A percentile compares a stretch with the other conserved stretches of the same genome.
phyloP scores from a whole-genome alignment of 306 rosid species.

The Pterocarpus santalinus region DNA sequence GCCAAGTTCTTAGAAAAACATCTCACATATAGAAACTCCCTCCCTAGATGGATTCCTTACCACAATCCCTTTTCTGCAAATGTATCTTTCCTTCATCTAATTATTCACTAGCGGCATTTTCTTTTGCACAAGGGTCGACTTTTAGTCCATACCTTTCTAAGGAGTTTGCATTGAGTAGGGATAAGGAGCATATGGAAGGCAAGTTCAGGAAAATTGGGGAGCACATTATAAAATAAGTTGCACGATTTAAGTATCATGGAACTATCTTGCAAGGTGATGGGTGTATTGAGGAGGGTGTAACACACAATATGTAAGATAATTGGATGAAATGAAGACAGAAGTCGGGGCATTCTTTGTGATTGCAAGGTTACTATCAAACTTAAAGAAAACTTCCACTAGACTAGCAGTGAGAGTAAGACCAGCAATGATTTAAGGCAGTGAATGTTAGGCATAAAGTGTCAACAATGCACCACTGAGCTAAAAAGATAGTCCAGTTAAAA shows the following conservation, averaged over 20 bases:
- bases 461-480: background rate
- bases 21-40: background rate
- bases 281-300: background rate
- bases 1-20: too few relatives aligned
- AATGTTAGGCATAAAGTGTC: background rate
- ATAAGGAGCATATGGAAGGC: background rate
- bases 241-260: background rate
- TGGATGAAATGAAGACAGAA: background rate
- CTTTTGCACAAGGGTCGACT: background rate
- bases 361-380: constrained; percentile 18
- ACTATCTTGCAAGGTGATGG: background rate
- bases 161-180: background rate
- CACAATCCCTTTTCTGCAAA: background rate
- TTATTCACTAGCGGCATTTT: background rate
- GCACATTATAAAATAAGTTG: background rate
- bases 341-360: background rate
- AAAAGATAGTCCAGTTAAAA: background rate
- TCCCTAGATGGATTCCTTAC: background rate
- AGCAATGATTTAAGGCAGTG: background rate
- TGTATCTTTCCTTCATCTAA: background rate
- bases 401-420: background rate
- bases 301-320: background rate
- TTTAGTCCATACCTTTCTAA: background rate
- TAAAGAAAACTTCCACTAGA: background rate
- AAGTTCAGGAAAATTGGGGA: background rate